Evolutionary conservation across 2,329 filamentous ascomycete species (phyloP), one percentile per base, ranked within the genome.

Genomic region (Whalleya microplaca): DNA sequence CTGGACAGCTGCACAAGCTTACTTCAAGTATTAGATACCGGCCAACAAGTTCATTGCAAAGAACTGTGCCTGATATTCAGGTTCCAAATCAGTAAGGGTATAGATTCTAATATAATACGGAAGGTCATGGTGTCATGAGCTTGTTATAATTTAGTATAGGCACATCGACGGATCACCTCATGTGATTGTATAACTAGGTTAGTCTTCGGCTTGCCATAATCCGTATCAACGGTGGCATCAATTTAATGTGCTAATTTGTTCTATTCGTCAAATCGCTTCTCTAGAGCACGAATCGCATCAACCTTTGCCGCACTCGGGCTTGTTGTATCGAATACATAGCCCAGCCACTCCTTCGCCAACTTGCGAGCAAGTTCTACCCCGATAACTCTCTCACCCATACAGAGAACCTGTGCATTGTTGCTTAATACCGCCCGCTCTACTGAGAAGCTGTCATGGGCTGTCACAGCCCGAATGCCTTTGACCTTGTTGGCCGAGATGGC

Each of bases 401-500:
- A 96, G 59, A 96, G 76, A 29, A 96, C 91, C 76, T 96, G 91
- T 2, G 91, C 90, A 71, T 96, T 88, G 73, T 96, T 96, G 76
- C 88, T 92, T 68, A 94, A 76, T 10, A 96, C 84, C 19, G 89
- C 86, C 48, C 91, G 78, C 80, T 96, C 91, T 5, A 96, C 90
- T 53, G 84, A 88, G 78, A 93, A 96, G 64, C 86, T 88, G 71
- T 96, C 92, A 72, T 96, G 92, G 1, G 92, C 92, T 4, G 91
- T 96, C 18, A 96, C 92, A n/a, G 92, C 92, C 21, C 91, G 81
- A 59, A 96, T 85, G 5, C 91, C 91, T 54, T 86, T 88, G 62
- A 96, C 86, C 74, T 96, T 96, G 81, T 96, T 96, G 64, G 92
- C 92, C n/a, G 85, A 78, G 71, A 96, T 96, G 66, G 92, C 91